These are phyloP conservation scores for Ogataea methanolica DNA, from an alignment of 805 yeast species.

Conservation along the genomic window DNA sequence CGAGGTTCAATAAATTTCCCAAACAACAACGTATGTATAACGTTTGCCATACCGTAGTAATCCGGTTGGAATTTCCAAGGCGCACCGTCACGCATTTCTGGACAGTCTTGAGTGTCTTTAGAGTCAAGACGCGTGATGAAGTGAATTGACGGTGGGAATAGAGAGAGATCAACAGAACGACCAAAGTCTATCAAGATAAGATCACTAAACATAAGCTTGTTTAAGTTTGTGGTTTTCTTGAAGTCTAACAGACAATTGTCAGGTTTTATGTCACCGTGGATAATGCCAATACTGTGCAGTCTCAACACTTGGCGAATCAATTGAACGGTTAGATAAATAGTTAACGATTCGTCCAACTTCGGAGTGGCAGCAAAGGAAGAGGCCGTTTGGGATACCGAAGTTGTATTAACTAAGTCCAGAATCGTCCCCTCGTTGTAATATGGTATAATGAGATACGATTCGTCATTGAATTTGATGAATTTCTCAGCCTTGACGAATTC, in stretches of 20 bases:
- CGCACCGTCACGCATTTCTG: constrained; percentile 52
- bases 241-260: constrained; percentile 80
- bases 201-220: constrained; percentile 16
- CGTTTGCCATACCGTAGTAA: constrained; percentile 75
- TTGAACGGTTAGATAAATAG: constrained; percentile 61
- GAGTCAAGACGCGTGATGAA: constrained; percentile 59
- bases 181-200: constrained; percentile 69
- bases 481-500: constrained; percentile 41
- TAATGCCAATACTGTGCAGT: constrained; percentile 60
- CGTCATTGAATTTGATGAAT: constrained; percentile 56
- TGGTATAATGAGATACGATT: constrained; percentile 62
- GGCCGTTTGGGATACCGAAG: constrained; percentile 24
- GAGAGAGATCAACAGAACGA: constrained; percentile 64
- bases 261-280: constrained; percentile 84
- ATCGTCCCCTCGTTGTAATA: constrained; percentile 69
- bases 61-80: constrained; percentile 82
- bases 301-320: constrained; percentile 52
- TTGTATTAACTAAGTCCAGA: constrained; percentile 58
- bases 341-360: constrained; percentile 52
- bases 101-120: constrained; percentile 63
- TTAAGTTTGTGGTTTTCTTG: constrained; percentile 16
- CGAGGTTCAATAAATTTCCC: constrained; percentile 52
- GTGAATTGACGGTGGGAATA: constrained; percentile 45
- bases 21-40: constrained; percentile 68
- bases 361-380: constrained; percentile 19